Percentiles rank a stretch among this genome's conserved stretches.
These are phyloP conservation scores for Pelargonium nanum DNA, from an alignment of 345 rosid species.

Conservation along the genomic window DNA sequence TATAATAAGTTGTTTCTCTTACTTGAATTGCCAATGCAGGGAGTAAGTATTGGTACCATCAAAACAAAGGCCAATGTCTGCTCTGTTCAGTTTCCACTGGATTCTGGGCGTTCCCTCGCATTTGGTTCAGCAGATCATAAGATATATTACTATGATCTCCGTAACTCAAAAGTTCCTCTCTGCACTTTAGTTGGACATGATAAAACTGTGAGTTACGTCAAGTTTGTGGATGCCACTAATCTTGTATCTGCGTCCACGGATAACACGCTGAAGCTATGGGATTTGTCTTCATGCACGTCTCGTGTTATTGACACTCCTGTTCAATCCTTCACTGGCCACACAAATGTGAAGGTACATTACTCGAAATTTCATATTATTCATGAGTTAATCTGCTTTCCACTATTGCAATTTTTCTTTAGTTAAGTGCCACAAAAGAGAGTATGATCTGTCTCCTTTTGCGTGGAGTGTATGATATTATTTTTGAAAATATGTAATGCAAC, in stretches of 20 bases:
- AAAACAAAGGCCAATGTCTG: slow-evolving; percentile 89
- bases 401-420: background rate
- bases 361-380: background rate
- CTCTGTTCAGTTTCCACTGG: slow-evolving; percentile 81
- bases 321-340: slow-evolving; percentile 81
- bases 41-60: slow-evolving; percentile 72
- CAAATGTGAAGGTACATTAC: slow-evolving; percentile 64
- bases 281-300: slow-evolving; percentile 61
- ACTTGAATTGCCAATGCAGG: slow-evolving; percentile 55
- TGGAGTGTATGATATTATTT: background rate
- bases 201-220: slow-evolving; percentile 91
- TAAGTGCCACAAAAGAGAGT: background rate
- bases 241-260: slow-evolving; percentile 92
- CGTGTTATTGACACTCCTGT: slow-evolving; percentile 63
- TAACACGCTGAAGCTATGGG: slow-evolving; percentile 96
- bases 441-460: background rate
- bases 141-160: slow-evolving; percentile 84
- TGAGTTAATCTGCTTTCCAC: background rate
- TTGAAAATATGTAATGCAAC: too few species aligned
- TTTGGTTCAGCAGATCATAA: slow-evolving; percentile 95
- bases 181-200: slow-evolving; percentile 72
- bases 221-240: slow-evolving; percentile 59
- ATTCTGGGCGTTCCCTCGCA: slow-evolving; percentile 71
- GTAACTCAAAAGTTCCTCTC: slow-evolving; percentile 68
- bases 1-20: slow-evolving; percentile 36